Base-by-base conservation (phyloP, 1,284 basidiomycete genomes). In the Papiliotrema laurentii region DNA sequence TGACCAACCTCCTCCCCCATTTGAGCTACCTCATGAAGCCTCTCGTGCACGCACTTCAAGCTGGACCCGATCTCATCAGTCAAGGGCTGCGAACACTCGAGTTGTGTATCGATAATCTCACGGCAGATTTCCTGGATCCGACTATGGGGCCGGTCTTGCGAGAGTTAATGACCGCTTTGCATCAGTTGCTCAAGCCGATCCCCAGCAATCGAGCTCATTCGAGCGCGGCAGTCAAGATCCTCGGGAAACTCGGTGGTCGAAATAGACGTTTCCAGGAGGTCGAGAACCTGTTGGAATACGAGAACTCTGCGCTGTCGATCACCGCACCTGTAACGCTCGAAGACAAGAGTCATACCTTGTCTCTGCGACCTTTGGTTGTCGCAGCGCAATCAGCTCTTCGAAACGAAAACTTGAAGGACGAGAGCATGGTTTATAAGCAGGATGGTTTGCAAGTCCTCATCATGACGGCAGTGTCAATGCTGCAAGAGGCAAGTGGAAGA, bases 91-190 rank as follows among this genome's bases (percentile, higher is more conserved):
- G 97, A 5, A 98, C 96, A 0, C 81, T 99, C 51, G 97, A 99
- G 73, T 80, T 99, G n/a, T 98, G 94, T 75, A 97, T 99, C 68
- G 97, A 99, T 77, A 99, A 98, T 66, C 80, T 99, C 22, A 97
- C 93, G 0, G 91, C 93, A 18, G 96, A 98, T 70, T 99, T 98
- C 78, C 80, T 99, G 25, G 96, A 98, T 64, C 97, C 96, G 0
- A 96, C 93, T 2, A 83, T 99, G 66, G 89, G 85, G 54, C 91
- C 90, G 0, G 90, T 97, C 31, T 79, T 96, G 39, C 81, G 91
- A 39, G 93, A 98, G 58, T 80, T 99, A 53, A 97, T 96, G 89
- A 86, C 87, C 54, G 94, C 93, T 0, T 79, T 97, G 21, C 89
- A 94, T 71, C 85, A 83, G 57, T 86, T 93, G 63, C 78, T 99